phyloP scores from a whole-genome alignment of 2,329 filamentous ascomycete species.

The Ophiostoma tasmaniense region DNA sequence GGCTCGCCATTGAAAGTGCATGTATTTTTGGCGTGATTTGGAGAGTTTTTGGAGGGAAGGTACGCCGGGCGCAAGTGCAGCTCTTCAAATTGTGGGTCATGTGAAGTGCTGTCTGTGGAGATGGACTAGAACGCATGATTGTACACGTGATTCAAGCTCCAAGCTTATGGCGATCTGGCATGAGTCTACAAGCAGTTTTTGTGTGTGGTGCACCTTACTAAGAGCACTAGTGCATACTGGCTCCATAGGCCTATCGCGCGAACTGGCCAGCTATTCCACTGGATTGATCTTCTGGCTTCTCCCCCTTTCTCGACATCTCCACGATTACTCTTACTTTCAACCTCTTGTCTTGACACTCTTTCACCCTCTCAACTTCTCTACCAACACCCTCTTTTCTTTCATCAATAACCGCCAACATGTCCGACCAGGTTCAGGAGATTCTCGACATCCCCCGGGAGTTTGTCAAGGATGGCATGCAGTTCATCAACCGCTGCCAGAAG shows the following conservation, averaged over 20 bases:
- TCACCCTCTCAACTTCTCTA: neutral
- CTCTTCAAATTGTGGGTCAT: neutral
- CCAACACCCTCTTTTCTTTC: neutral
- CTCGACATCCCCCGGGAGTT: slow-evolving; percentile 62
- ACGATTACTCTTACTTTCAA: neutral
- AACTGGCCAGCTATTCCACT: slow-evolving; percentile 12
- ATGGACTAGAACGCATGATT: neutral
- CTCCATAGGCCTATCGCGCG: neutral
- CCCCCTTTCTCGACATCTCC: slow-evolving; percentile 11
- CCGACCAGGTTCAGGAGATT: slow-evolving; percentile 61
- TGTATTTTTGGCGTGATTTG: neutral
- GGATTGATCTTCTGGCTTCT: slow-evolving; percentile 2
- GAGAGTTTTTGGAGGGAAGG: too few species aligned
- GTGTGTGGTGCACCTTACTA: neutral
- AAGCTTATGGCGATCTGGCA: slow-evolving; percentile 21
- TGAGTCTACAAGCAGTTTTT: slow-evolving; percentile 10
- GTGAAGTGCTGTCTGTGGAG: neutral
- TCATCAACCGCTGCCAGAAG: slow-evolving; percentile 55
- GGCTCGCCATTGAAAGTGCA: neutral
- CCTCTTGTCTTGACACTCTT: neutral
- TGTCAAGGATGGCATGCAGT: slow-evolving; percentile 52
- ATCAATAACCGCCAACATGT: slow-evolving; percentile 37
- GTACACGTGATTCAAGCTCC: neutral
- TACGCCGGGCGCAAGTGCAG: neutral
- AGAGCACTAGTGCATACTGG: neutral